Conservation (phyloP, 257 asterid genomes). For the Plectranthus barbatus region DNA sequence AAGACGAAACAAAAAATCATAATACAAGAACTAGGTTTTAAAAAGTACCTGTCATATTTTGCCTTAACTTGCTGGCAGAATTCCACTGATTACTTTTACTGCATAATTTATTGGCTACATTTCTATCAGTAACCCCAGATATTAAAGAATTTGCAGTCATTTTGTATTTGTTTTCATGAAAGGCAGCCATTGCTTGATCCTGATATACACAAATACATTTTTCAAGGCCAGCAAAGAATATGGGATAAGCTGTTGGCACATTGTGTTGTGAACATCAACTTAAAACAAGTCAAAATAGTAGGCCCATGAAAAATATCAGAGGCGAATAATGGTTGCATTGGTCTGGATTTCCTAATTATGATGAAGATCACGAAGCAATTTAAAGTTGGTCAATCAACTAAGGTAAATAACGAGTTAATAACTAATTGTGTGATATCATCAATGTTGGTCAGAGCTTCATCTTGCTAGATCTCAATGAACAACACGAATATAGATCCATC, state of each 20-base stretch:
- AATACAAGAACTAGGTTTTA: not conserved
- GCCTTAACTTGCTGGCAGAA: constrained; percentile 26
- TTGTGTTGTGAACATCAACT: not conserved
- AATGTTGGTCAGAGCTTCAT: not conserved
- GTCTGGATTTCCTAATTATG: not conserved
- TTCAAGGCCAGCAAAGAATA: constrained; percentile 11
- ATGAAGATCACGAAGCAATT: not conserved
- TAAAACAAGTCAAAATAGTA: not conserved
- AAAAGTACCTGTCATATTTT: constrained; percentile 28
- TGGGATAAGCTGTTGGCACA: not conserved
- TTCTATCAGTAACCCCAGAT: constrained; percentile 11
- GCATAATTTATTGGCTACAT: constrained; percentile 1
- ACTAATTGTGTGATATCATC: not conserved
- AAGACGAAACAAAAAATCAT: not conserved
- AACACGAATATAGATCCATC: not conserved
- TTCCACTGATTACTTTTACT: constrained; percentile 6
- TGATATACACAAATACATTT: constrained; percentile 16
- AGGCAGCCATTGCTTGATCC: constrained; percentile 14
- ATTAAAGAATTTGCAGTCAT: not conserved
- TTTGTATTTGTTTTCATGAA: not conserved
- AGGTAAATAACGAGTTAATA: not conserved
- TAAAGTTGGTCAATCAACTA: not conserved
- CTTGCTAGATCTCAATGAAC: not conserved
- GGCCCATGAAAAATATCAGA: not conserved
- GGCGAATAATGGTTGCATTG: not conserved